These are phyloP conservation scores for Aspergillus oerlinghausenensis DNA, from an alignment of 2,329 filamentous ascomycete species.

Conservation along the genomic window DNA sequence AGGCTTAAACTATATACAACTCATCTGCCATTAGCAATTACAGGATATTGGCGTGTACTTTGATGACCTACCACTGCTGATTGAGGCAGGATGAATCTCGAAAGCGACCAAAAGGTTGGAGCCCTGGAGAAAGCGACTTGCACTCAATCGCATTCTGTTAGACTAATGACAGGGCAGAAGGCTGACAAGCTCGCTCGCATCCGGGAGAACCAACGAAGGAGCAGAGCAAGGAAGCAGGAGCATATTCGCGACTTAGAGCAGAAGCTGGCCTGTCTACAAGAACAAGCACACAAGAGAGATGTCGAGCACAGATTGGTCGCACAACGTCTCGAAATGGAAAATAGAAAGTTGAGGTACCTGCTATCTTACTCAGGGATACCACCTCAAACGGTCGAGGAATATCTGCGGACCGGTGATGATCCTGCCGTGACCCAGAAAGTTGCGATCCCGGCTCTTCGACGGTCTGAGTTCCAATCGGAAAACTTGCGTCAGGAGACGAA, in stretches of 20 bases:
- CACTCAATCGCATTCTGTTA: neutral
- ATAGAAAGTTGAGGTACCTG: constrained; percentile 25
- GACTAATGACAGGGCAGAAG: constrained; percentile 13
- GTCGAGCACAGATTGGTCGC: constrained; percentile 30
- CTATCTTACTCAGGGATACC: constrained; percentile 23
- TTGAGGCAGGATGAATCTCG: neutral
- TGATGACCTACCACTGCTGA: neutral
- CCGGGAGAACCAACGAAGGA: constrained; percentile 36
- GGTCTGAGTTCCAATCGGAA: neutral
- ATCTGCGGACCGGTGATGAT: constrained; percentile 20
- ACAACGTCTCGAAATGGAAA: constrained; percentile 33
- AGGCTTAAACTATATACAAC: neutral
- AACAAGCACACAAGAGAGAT: constrained; percentile 27
- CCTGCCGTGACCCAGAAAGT: constrained; percentile 23
- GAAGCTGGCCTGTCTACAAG: constrained; percentile 23
- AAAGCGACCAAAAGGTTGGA: constrained; percentile 11
- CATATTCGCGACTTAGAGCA: constrained; percentile 34
- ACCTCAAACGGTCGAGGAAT: constrained; percentile 20
- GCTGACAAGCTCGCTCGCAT: constrained; percentile 36
- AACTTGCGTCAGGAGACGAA: neutral
- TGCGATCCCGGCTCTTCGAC: constrained; percentile 31
- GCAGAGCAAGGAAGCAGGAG: constrained; percentile 33
- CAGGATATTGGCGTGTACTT: neutral
- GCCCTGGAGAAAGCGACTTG: neutral
- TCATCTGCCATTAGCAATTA: neutral